These are phyloP conservation scores for Nothophoma quercina DNA, from an alignment of 2,329 filamentous ascomycete genomes.

Conservation along the genomic window DNA sequence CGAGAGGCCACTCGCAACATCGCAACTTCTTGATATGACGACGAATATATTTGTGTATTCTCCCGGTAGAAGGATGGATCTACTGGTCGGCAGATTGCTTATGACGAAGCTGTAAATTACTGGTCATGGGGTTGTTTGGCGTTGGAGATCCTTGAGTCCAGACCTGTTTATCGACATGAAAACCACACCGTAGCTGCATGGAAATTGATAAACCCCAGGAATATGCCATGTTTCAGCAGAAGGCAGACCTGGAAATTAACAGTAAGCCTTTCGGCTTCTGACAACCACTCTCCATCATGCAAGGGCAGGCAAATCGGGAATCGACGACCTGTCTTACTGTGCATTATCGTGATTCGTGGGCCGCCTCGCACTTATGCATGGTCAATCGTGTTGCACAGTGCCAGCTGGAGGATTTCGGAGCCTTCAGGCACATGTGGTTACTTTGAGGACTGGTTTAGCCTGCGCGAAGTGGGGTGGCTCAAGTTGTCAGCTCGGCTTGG, in stretches of 20 bases:
- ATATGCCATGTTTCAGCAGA: constrained; percentile 9
- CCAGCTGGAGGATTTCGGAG: constrained; percentile 1
- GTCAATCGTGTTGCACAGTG: constrained; percentile 4
- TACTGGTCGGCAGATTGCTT: constrained; percentile 9
- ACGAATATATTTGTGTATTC: no score
- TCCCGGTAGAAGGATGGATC: no score
- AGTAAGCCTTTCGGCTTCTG: neutral
- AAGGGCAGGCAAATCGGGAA: constrained; percentile 9
- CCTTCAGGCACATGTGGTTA: constrained; percentile 2
- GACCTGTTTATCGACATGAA: neutral
- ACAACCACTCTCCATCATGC: neutral
- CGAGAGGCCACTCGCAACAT: no score
- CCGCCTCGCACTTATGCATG: constrained; percentile 8
- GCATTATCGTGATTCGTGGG: constrained; percentile 11
- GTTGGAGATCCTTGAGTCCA: constrained; percentile 3
- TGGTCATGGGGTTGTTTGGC: neutral
- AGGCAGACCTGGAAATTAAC: neutral
- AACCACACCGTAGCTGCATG: neutral
- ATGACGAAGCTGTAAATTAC: constrained; percentile 8
- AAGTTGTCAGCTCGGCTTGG: constrained; percentile 11
- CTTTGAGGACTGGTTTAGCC: constrained; percentile 4
- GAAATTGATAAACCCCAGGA: constrained; percentile 1
- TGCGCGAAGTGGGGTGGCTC: constrained; percentile 11
- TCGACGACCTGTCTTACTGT: constrained; percentile 1
- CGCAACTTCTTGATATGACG: no score